Conservation (phyloP, 805 yeast species). For the Ogataea thermomethanolica region DNA sequence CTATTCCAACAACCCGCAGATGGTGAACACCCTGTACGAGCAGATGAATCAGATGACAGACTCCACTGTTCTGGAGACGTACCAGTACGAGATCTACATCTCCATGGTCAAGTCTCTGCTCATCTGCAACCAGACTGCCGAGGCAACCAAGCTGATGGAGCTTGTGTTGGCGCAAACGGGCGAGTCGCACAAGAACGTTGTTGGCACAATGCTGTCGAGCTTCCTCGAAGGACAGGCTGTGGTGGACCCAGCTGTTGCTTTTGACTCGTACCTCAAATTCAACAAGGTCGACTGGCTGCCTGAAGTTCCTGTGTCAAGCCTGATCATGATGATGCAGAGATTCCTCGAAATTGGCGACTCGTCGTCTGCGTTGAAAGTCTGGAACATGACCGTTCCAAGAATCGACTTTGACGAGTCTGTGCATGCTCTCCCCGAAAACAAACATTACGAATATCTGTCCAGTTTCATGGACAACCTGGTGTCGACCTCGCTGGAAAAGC, state of each 20-base stretch:
- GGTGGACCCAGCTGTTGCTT: constrained; percentile 25
- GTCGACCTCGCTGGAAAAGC: constrained; percentile 18
- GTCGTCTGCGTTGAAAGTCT: constrained; percentile 25
- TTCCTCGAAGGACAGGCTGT: constrained; percentile 29
- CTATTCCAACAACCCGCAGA: constrained; percentile 34
- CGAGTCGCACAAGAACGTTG: constrained; percentile 18
- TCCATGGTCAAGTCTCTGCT: constrained; percentile 51
- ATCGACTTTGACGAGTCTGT: constrained; percentile 29
- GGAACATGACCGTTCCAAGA: constrained; percentile 32
- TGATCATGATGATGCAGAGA: constrained; percentile 26
- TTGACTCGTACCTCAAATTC: constrained; percentile 26
- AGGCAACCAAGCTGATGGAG: constrained; percentile 58
- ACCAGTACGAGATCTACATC: constrained; percentile 50
- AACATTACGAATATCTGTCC: constrained; percentile 17
- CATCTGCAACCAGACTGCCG: constrained; percentile 43
- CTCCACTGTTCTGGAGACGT: constrained; percentile 9
- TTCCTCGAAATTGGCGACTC: constrained; percentile 23
- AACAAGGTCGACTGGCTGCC: constrained; percentile 33
- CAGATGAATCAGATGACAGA: constrained; percentile 25
- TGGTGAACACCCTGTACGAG: constrained; percentile 37
- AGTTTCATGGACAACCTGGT: constrained; percentile 23
- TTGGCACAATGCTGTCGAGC: constrained; percentile 24
- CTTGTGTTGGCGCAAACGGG: constrained; percentile 34
- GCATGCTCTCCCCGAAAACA: constrained; percentile 11
- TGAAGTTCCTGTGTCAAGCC: constrained; percentile 28